A percentile compares a stretch with the other conserved stretches of the same genome.
Conservation (phyloP, 1,284 basidiomycete species). For the Thelephora terrestris region DNA sequence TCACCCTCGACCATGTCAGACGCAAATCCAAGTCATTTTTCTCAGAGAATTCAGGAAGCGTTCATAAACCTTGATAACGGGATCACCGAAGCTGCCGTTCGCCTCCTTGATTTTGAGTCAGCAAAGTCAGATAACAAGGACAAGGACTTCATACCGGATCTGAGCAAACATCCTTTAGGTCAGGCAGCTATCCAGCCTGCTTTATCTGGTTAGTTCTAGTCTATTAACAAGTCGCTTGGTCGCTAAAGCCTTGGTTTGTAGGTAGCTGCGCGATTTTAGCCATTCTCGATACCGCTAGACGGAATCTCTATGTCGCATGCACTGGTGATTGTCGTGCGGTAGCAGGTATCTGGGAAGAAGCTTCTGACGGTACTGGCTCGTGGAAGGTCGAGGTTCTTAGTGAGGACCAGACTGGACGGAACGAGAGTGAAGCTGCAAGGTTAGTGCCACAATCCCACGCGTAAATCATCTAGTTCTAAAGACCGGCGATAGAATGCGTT, state of each 20-base stretch:
- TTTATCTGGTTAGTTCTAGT: slow-evolving; percentile 40
- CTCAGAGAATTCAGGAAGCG: slow-evolving; percentile 66
- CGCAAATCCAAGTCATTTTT: slow-evolving; percentile 52
- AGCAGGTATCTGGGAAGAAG: slow-evolving; percentile 81
- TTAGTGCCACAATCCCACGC: slow-evolving; percentile 18
- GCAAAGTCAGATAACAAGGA: slow-evolving; percentile 36
- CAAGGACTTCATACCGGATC: slow-evolving; percentile 48
- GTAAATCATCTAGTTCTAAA: not conserved
- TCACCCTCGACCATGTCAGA: slow-evolving; percentile 25
- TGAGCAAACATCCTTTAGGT: slow-evolving; percentile 62
- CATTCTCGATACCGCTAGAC: slow-evolving; percentile 73
- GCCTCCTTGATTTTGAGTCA: slow-evolving; percentile 53
- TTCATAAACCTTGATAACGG: slow-evolving; percentile 75
- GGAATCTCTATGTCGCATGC: slow-evolving; percentile 81
- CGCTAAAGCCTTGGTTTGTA: slow-evolving; percentile 17
- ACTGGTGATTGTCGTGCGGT: slow-evolving; percentile 95
- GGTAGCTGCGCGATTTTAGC: slow-evolving; percentile 87
- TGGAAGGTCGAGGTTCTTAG: slow-evolving; percentile 91
- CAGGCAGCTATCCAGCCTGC: slow-evolving; percentile 71
- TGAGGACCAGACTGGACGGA: slow-evolving; percentile 94
- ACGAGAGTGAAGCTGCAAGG: slow-evolving; percentile 72
- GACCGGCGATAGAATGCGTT: slow-evolving; percentile 54
- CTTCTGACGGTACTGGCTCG: slow-evolving; percentile 42
- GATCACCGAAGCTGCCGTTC: slow-evolving; percentile 69
- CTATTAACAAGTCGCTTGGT: not conserved